Percentiles rank a stretch among this genome's conserved stretches.
phyloP scores from a whole-genome alignment of 495 filamentous ascomycete genomes.

The Penicillium malachiteum region DNA sequence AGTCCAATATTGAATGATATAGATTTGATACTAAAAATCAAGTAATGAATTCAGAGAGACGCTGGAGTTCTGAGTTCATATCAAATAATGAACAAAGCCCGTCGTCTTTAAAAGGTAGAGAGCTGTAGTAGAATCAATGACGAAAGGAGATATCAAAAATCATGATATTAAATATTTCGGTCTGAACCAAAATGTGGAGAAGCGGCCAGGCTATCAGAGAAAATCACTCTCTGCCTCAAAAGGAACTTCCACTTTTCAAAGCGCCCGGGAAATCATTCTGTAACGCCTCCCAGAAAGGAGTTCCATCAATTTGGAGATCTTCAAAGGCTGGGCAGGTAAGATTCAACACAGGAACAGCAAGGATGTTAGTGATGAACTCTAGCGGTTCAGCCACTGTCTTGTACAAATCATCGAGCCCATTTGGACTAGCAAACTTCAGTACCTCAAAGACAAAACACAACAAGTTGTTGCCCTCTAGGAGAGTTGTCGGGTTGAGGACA shows the following conservation, averaged over 20 bases:
- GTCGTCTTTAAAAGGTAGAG: no score
- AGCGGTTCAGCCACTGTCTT: slow-evolving; percentile 34
- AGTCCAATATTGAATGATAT: no score
- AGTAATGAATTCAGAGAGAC: no score
- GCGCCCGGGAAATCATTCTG: slow-evolving; percentile 37
- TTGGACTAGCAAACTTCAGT: slow-evolving; percentile 42
- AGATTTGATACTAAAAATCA: no score
- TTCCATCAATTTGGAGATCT: slow-evolving; percentile 36
- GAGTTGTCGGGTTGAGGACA: slow-evolving; percentile 38
- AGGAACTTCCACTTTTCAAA: slow-evolving; percentile 23
- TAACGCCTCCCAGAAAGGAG: slow-evolving; percentile 32
- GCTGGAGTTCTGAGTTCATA: no score
- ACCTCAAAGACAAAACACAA: slow-evolving; percentile 48
- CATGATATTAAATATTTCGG: no score
- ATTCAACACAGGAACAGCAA: slow-evolving; percentile 28
- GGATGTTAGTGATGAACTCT: slow-evolving; percentile 24
- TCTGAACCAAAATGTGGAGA: no score
- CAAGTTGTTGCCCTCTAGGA: slow-evolving; percentile 48
- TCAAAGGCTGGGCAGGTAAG: slow-evolving; percentile 37
- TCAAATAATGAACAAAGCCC: no score
- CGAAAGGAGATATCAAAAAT: no score
- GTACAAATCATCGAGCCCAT: slow-evolving; percentile 37
- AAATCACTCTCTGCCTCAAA: slow-evolving; percentile 10
- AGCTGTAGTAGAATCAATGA: no score
- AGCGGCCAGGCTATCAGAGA: not conserved